phyloP scores from a whole-genome alignment of 257 asterid species.

The Solanum sitiens region DNA sequence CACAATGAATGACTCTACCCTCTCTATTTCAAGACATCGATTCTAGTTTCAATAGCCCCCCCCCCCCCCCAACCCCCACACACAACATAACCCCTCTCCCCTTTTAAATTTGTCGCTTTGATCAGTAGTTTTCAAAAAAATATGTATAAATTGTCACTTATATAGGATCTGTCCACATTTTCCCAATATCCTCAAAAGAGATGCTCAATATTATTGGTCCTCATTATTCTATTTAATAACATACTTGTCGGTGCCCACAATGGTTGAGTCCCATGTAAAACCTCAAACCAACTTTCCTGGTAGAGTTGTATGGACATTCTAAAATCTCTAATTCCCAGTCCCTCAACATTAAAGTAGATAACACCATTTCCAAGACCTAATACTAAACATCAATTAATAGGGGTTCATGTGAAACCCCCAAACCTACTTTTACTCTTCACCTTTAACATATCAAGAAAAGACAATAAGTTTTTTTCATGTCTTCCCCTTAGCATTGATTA shows the following conservation, averaged over 20 bases:
- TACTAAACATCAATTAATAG: background rate
- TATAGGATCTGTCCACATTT: background rate
- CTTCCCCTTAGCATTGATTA: background rate
- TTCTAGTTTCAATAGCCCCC: background rate
- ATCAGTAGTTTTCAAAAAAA: background rate
- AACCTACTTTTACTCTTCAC: background rate
- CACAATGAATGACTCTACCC: background rate
- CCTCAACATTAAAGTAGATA: background rate
- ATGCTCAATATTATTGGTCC: background rate
- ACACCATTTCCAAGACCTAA: background rate
- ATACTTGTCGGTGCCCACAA: background rate
- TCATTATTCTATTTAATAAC: background rate
- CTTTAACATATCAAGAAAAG: background rate
- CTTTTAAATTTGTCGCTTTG: background rate
- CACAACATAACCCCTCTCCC: background rate
- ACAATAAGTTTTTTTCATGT: background rate
- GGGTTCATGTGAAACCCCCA: background rate
- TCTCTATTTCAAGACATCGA: background rate
- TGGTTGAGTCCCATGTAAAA: background rate
- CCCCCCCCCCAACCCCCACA: too few species aligned
- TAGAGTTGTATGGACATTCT: background rate
- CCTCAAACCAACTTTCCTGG: background rate
- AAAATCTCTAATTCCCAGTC: background rate
- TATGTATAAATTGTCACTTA: background rate
- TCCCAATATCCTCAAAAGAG: background rate